Evolutionary conservation across 345 rosid species (phyloP).

Genomic region (Rhodamnia rubescens): DNA sequence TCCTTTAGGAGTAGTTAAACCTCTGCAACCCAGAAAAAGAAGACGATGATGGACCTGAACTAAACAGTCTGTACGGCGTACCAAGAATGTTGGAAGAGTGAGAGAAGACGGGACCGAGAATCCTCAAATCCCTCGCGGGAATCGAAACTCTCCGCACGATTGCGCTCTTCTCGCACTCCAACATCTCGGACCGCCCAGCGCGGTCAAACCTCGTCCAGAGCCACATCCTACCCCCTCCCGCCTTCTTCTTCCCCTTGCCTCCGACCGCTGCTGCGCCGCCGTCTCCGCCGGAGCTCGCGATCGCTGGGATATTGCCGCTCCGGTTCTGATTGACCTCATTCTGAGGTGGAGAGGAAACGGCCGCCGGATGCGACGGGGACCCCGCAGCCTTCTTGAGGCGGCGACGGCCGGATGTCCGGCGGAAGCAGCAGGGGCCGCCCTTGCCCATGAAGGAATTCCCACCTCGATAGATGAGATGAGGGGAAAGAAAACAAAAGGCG

Average conservation of each 20-base stretch:
- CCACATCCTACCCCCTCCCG: constrained; percentile 83
- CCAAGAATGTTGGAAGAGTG: constrained; percentile 83
- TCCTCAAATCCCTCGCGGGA: constrained; percentile 90
- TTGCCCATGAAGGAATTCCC: constrained; percentile 34
- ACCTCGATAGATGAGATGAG: background rate
- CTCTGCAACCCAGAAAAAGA: background rate
- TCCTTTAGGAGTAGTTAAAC: background rate
- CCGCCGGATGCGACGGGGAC: background rate
- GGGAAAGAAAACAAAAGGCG: background rate
- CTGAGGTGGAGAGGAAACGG: constrained; percentile 1
- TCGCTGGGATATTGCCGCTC: background rate
- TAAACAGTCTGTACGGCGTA: background rate
- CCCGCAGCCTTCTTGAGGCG: constrained; percentile 25
- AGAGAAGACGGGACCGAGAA: constrained; percentile 89
- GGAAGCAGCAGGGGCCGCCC: constrained; percentile 20
- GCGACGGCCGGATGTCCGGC: constrained; percentile 35
- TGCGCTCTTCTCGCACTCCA: constrained; percentile 75
- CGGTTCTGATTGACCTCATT: background rate
- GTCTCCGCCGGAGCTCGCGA: constrained; percentile 5
- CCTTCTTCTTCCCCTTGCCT: constrained; percentile 74
- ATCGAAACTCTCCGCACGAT: constrained; percentile 64
- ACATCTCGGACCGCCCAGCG: constrained; percentile 62
- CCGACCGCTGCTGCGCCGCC: constrained; percentile 6
- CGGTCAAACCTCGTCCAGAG: constrained; percentile 88
- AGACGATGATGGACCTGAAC: background rate